A percentile compares a stretch with the other conserved stretches of the same genome.
These are phyloP conservation scores for Yamadazyma phyllophila DNA, from an alignment of 805 yeast genomes.

Conservation along the genomic window DNA sequence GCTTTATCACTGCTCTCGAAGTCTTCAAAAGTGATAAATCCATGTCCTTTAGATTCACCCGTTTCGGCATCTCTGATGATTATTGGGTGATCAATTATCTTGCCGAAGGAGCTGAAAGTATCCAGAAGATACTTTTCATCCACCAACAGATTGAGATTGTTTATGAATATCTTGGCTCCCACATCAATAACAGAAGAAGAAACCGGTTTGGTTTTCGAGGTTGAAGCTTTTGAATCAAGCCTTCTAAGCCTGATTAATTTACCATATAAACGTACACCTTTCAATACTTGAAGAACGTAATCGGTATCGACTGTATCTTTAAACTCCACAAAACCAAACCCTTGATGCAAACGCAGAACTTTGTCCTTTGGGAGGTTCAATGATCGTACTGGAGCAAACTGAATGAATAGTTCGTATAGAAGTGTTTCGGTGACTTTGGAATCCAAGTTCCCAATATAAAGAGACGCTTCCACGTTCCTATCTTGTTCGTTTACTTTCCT, in stretches of 20 bases:
- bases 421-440: conserved; percentile 67
- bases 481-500: conserved; percentile 41
- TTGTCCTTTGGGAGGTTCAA: conserved; percentile 80
- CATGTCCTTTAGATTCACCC: conserved; percentile 60
- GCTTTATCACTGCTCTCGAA: conserved; percentile 74
- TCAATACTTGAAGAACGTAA: conserved; percentile 60
- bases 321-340: conserved; percentile 86
- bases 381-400: conserved; percentile 73
- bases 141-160: conserved; percentile 63
- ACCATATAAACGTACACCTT: conserved; percentile 61
- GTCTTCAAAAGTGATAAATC: conserved; percentile 60
- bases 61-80: conserved; percentile 46
- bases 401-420: conserved; percentile 78
- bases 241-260: conserved; percentile 45
- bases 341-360: conserved; percentile 68
- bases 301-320: conserved; percentile 58
- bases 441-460: conserved; percentile 83
- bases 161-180: conserved; percentile 53
- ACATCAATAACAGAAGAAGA: conserved; percentile 31
- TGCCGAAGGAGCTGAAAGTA: conserved; percentile 71
- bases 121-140: conserved; percentile 56
- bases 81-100: conserved; percentile 47
- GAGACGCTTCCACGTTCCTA: conserved; percentile 58
- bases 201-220: conserved; percentile 1
- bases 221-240: conserved; percentile 14